Evolutionary conservation across 1,284 basidiomycete genomes (phyloP), one percentile per base, ranked within the genome.

Genomic region (Apiotrichum sp.): DNA sequence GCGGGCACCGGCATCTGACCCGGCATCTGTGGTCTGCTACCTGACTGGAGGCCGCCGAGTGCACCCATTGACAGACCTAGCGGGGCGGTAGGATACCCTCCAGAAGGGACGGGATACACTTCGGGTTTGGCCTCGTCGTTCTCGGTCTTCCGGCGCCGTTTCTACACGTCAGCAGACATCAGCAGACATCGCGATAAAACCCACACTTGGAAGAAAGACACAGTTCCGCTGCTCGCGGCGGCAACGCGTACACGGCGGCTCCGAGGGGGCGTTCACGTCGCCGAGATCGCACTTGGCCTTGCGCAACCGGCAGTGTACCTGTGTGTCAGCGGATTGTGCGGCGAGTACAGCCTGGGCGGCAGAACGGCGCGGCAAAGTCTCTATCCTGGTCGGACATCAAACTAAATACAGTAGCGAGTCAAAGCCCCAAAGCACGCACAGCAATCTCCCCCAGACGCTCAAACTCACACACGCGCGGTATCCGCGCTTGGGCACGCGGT

Each of bases 251-350:
- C 78, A 79, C 5, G 78, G 78, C 4, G 77, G 76, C 47, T 77
- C 71, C 8, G 69, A 71, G 0, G 77, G 78, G 3, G 70, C 65
- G 52, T 78, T 77, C 40, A 77, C 73, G 54, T 78, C 75, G 31
- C 78, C 78, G 8, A 79, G 65, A 55, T 79, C 78, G 58, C 78
- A 78, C 59, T 73, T 70, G 9, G 77, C 75, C 57, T 79, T 79
- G 10, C 77, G 65, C 47, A 74, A 58, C 3, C 75, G 65, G 55
- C 75, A 77, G 54, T 76, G 73, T 3, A 74, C 69, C 70, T 72
- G 42, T 16, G 11, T 14, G 48, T 57, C 42, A 49, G 52, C 32
- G 22, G 42, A 29, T 29, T 5, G 7, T 16, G 41, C 14, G 7
- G 41, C 14, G 13, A 32, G 32, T n/a, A 32, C 36, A 38, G 36